Base-by-base conservation (phyloP, 352 stramenopile species). In the Phytophthora cajani region DNA sequence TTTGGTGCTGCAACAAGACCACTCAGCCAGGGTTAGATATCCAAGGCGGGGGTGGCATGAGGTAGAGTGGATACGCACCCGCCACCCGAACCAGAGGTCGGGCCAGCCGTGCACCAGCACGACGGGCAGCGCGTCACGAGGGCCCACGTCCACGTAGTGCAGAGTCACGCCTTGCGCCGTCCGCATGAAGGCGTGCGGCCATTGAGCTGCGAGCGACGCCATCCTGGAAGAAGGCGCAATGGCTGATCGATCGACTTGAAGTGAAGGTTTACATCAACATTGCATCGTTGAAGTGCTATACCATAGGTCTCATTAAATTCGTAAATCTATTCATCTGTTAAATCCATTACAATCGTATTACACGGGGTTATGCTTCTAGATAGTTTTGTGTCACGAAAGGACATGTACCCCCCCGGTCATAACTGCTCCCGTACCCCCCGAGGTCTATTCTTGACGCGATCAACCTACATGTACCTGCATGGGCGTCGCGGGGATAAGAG, bases 51-150 rank as follows among this genome's bases (percentile, higher is more conserved):
- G 36, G 36, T 16, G 5, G 9, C 12, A 42, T 12, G 33, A 42
- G 36, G 36, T 42, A 5, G 36, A 40, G 4, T 42, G 36, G 36
- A 42, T n/a, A 68, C 71, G 58, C 59, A 80, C 71, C 42, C 80
- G 77, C 82, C 84, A 90, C 1, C 80, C 84, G 49, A 88, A 92
- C 84, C 82, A 92, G 55, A 92, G 65, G 36, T 92, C 84, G 30
- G 84, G 84, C 77, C 80, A 90, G n/a, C 84, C 82, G 61, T 92
- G 84, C 53, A 92, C 79, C 49, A 92, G 70, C 62, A 92, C 80
- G n/a, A 92, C 60, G 0, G 82, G 77, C 62, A 86, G 52, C 44
- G 64, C 81, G 52, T 89, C 76, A 32, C 63, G 59, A 25, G 79
- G 82, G 3, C 82, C 82, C 7, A 82, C 82, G 30, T 88, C 78